phyloP scores from a whole-genome alignment of 768 basidiomycete genomes.

The Mrakia blollopis region DNA sequence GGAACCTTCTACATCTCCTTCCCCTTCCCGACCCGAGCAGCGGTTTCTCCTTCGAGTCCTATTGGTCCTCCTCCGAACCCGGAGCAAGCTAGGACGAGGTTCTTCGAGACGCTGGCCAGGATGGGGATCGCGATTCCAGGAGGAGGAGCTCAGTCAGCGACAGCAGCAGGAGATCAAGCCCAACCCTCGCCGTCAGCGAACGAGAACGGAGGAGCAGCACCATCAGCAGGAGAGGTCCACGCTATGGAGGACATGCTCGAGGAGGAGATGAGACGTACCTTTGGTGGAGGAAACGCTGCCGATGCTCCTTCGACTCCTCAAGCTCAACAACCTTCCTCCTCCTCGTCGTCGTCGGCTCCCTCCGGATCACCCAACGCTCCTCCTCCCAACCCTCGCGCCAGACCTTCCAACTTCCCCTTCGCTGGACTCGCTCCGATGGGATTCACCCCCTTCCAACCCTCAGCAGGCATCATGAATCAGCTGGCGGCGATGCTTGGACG shows the following conservation, averaged over 20 bases:
- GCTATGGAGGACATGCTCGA: background rate
- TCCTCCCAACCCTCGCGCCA: background rate
- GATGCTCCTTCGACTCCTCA: background rate
- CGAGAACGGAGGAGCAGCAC: background rate
- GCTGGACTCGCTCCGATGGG: slow-evolving; percentile 2
- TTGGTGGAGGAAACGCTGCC: background rate
- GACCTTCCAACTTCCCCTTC: slow-evolving; percentile 14
- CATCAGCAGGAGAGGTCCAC: background rate
- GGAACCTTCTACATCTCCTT: background rate
- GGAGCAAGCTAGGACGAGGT: background rate
- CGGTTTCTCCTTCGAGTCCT: background rate
- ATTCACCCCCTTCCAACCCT: background rate
- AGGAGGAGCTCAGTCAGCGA: background rate
- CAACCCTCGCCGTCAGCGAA: background rate
- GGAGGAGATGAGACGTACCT: background rate
- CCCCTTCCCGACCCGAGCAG: background rate
- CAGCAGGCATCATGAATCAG: background rate
- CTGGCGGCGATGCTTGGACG: background rate
- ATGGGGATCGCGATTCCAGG: background rate
- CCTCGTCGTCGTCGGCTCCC: background rate
- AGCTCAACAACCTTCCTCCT: too few species aligned
- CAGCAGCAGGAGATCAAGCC: background rate
- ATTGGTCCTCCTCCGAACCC: background rate
- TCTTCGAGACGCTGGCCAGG: background rate
- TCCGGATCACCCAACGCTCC: background rate